A percentile compares a stretch with the other conserved stretches of the same genome.
These are phyloP conservation scores for Phanerochaete carnosa DNA, from an alignment of 768 basidiomycete genomes.

Conservation along the genomic window DNA sequence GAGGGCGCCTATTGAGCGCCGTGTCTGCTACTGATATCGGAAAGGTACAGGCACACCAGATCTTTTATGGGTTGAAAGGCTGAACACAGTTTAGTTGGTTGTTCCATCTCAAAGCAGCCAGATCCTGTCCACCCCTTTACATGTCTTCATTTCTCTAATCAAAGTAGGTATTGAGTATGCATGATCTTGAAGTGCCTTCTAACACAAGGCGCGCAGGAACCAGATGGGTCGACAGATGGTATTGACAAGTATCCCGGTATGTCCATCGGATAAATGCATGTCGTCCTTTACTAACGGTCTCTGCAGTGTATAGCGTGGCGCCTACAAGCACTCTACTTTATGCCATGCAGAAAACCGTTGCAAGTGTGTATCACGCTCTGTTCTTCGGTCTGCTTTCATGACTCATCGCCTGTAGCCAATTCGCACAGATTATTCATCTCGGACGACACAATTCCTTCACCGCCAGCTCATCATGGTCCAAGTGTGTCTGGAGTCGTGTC, in stretches of 20 bases:
- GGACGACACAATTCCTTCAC: constrained; percentile 54
- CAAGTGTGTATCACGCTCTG: constrained; percentile 52
- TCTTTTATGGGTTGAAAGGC: neutral
- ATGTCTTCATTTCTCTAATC: constrained; percentile 67
- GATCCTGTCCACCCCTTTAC: constrained; percentile 63
- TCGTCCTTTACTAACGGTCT: neutral
- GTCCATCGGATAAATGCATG: neutral
- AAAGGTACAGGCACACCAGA: constrained; percentile 41
- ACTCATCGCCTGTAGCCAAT: constrained; percentile 47
- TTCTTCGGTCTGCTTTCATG: neutral
- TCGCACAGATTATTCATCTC: constrained; percentile 79
- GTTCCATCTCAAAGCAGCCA: constrained; percentile 80
- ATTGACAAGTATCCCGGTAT: constrained; percentile 75
- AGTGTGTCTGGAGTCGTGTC: constrained; percentile 76
- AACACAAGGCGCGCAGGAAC: constrained; percentile 40
- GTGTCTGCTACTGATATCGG: constrained; percentile 84
- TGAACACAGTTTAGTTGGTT: constrained; percentile 51
- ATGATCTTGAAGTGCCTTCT: neutral
- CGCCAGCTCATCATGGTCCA: constrained; percentile 36
- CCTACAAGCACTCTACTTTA: constrained; percentile 62
- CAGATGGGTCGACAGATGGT: constrained; percentile 77
- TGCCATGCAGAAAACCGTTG: constrained; percentile 77
- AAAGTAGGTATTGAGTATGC: constrained; percentile 44
- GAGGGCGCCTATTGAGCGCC: constrained; percentile 62
- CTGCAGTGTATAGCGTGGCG: constrained; percentile 69